Percentiles rank a stretch among this genome's conserved stretches.
Conservation (phyloP, 129 eudicot genomes). For the Flaveria ramosissima region DNA sequence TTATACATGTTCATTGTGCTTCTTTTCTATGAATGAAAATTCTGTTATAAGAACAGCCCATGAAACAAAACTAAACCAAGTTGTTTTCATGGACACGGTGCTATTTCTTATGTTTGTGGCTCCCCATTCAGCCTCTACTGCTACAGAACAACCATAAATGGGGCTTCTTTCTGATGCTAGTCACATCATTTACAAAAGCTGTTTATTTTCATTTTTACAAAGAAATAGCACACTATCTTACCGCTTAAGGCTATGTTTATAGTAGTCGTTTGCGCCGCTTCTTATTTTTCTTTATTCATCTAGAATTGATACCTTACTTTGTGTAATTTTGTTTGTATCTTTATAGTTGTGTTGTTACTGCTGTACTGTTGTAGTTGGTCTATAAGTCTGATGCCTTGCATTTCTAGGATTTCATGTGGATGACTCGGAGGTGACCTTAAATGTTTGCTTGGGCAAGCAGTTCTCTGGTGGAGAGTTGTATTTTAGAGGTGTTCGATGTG, state of each 20-base stretch:
- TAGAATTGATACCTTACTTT: not conserved
- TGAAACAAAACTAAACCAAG: slow-evolving; percentile 6
- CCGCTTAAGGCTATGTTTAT: slow-evolving; percentile 8
- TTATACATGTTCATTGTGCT: not conserved
- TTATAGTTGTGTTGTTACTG: not conserved
- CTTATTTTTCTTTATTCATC: not conserved
- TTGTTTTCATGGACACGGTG: not conserved
- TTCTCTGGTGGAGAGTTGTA: slow-evolving; percentile 93
- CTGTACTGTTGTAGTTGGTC: not conserved
- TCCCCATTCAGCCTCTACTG: too few relatives aligned
- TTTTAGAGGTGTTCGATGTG: slow-evolving; percentile 93
- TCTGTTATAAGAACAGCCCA: not conserved
- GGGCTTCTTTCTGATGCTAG: not conserved
- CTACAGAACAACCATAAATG: slow-evolving; percentile 11
- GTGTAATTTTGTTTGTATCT: slow-evolving; percentile 8
- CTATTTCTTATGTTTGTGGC: not conserved
- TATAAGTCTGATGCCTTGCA: slow-evolving; percentile 31
- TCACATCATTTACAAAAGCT: slow-evolving; percentile 16
- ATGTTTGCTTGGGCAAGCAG: slow-evolving; percentile 83
- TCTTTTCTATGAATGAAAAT: not conserved
- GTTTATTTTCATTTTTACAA: not conserved
- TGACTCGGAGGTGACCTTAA: slow-evolving; percentile 89
- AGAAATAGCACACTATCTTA: slow-evolving; percentile 3
- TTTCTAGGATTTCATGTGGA: slow-evolving; percentile 87
- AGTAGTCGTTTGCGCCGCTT: not conserved